phyloP scores from a whole-genome alignment of 2,329 filamentous ascomycete species.

The Aspergillus latus region DNA sequence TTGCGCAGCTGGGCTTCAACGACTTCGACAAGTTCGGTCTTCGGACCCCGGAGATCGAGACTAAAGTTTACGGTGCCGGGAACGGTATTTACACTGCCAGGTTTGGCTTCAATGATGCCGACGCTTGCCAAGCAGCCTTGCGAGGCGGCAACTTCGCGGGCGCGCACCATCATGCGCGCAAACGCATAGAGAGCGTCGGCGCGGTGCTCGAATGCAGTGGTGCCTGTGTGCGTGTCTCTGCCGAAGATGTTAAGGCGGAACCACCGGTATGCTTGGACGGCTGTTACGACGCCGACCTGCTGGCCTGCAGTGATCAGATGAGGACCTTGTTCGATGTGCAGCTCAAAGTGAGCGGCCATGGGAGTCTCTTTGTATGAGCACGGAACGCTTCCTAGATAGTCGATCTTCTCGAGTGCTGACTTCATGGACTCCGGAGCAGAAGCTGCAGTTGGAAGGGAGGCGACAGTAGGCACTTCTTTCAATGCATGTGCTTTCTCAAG shows the following conservation, averaged over 20 bases:
- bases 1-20: slow-evolving; percentile 57
- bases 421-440: slow-evolving; percentile 63
- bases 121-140: slow-evolving; percentile 66
- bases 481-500: slow-evolving; percentile 62
- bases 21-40: slow-evolving; percentile 56
- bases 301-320: slow-evolving; percentile 65
- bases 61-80: slow-evolving; percentile 67
- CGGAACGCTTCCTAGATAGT: slow-evolving; percentile 62
- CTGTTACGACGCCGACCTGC: slow-evolving; percentile 68
- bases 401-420: slow-evolving; percentile 68
- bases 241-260: slow-evolving; percentile 66
- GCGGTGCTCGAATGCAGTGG: slow-evolving; percentile 66
- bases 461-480: slow-evolving; percentile 57
- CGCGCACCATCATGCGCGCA: slow-evolving; percentile 65
- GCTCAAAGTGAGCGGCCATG: slow-evolving; percentile 75
- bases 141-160: slow-evolving; percentile 61
- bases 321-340: slow-evolving; percentile 83
- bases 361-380: slow-evolving; percentile 61
- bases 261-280: slow-evolving; percentile 75
- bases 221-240: slow-evolving; percentile 71
- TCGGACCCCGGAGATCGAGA: slow-evolving; percentile 64
- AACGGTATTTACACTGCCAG: slow-evolving; percentile 72
- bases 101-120: slow-evolving; percentile 65
- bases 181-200: slow-evolving; percentile 69
- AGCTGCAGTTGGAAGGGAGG: slow-evolving; percentile 45